These are phyloP conservation scores for Hymenoscyphus linearis DNA, from an alignment of 2,329 filamentous ascomycete genomes.

Conservation along the genomic window DNA sequence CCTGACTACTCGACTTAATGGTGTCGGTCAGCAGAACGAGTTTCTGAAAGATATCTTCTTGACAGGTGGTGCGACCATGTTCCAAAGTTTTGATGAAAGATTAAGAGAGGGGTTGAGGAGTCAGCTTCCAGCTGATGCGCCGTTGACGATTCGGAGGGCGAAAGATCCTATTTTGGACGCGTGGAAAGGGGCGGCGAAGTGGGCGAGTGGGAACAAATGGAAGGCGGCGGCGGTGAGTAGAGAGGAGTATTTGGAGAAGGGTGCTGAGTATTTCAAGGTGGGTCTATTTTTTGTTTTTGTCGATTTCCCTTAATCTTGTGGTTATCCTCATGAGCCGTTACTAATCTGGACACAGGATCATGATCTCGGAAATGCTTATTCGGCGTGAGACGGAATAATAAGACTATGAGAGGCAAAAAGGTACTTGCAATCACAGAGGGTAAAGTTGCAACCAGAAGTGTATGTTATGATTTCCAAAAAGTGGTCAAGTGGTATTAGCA, in stretches of 20 bases:
- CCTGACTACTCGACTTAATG: slow-evolving; percentile 70
- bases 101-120: slow-evolving; percentile 67
- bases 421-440: neutral
- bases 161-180: slow-evolving; percentile 76
- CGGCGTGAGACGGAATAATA: slow-evolving; percentile 7
- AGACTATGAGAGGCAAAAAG: neutral
- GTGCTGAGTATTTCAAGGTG: slow-evolving; percentile 85
- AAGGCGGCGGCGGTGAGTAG: slow-evolving; percentile 64
- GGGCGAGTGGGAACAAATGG: slow-evolving; percentile 61
- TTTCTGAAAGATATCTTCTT: slow-evolving; percentile 85
- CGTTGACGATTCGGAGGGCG: slow-evolving; percentile 68
- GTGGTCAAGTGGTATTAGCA: neutral
- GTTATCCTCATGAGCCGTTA: neutral
- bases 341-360: slow-evolving; percentile 47
- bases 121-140: slow-evolving; percentile 63
- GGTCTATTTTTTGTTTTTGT: slow-evolving; percentile 6
- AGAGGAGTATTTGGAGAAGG: slow-evolving; percentile 88
- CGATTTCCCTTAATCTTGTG: neutral
- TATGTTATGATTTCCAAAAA: neutral
- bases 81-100: slow-evolving; percentile 80
- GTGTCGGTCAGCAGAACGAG: slow-evolving; percentile 53
- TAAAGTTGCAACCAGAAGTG: neutral
- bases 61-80: slow-evolving; percentile 88
- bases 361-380: slow-evolving; percentile 58
- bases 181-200: slow-evolving; percentile 87